Percentiles rank a stretch among this genome's conserved stretches.
Conservation (phyloP, 108 stramenopile genomes). For the Nitzschia sp. region DNA sequence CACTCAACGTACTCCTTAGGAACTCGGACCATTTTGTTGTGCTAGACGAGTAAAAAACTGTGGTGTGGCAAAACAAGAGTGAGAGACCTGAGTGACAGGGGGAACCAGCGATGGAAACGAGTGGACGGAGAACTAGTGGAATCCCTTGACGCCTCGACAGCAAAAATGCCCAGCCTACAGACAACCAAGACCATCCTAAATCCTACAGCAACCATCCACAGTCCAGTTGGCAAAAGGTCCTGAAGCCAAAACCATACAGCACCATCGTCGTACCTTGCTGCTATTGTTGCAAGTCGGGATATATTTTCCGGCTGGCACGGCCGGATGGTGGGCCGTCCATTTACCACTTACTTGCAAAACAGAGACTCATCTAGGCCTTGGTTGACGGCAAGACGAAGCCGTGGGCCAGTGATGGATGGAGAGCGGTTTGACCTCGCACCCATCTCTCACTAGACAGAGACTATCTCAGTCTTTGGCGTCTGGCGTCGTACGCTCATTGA, state of each 20-base stretch:
- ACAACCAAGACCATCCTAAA: neutral
- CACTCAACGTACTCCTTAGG: slow-evolving; percentile 83
- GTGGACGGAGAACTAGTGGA: too few species aligned
- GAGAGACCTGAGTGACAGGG: too few species aligned
- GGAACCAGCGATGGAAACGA: too few species aligned
- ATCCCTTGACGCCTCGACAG: too few species aligned
- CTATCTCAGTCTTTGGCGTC: too few species aligned
- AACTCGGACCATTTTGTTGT: slow-evolving; percentile 59
- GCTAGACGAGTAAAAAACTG: too few species aligned
- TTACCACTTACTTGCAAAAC: slow-evolving; percentile 18
- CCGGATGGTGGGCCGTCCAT: slow-evolving; percentile 1
- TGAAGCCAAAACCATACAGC: neutral
- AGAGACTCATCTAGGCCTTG: slow-evolving; percentile 7
- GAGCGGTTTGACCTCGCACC: too few species aligned
- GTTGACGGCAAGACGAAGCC: neutral
- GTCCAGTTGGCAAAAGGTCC: too few species aligned
- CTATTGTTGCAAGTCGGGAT: neutral
- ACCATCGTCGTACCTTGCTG: slow-evolving; percentile 18
- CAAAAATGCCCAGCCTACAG: neutral
- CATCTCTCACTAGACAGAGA: too few species aligned
- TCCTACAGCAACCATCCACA: neutral
- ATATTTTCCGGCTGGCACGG: neutral
- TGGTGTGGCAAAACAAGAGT: too few species aligned
- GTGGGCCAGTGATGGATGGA: too few species aligned
- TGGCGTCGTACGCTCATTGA: too few species aligned